Conservation (phyloP, 2,329 filamentous ascomycete genomes). For the Ramichloridium luteum region DNA sequence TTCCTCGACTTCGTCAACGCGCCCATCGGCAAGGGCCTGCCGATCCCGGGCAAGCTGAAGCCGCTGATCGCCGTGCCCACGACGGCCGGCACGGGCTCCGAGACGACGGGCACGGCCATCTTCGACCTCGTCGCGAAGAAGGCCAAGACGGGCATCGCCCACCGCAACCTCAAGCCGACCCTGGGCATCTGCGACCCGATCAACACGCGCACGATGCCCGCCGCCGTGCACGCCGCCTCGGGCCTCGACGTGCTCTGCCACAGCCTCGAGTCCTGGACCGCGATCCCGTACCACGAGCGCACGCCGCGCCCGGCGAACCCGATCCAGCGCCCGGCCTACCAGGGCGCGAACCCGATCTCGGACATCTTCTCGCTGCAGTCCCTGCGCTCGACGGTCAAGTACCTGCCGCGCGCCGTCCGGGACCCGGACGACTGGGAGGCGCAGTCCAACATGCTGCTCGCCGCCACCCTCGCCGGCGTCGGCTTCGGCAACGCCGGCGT, state of each 20-base stretch:
- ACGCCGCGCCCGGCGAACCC: slow-evolving; percentile 77
- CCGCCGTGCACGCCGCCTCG: slow-evolving; percentile 80
- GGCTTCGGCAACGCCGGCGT: slow-evolving; percentile 97
- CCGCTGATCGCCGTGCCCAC: slow-evolving; percentile 34
- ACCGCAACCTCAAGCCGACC: slow-evolving; percentile 89
- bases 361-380: slow-evolving; percentile 93
- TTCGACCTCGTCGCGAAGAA: slow-evolving; percentile 85
- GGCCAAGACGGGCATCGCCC: slow-evolving; percentile 91
- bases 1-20: slow-evolving; percentile 98
- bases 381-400: slow-evolving; percentile 73
- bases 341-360: slow-evolving; percentile 93
- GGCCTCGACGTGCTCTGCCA: slow-evolving; percentile 94
- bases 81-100: background rate
- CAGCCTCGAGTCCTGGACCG: slow-evolving; percentile 91
- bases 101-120: slow-evolving; percentile 56
- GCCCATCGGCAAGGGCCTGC: slow-evolving; percentile 71
- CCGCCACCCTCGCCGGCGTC: slow-evolving; percentile 84
- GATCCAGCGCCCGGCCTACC: slow-evolving; percentile 82
- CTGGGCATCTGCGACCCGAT: slow-evolving; percentile 76
- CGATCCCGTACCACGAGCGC: slow-evolving; percentile 84
- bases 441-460: slow-evolving; percentile 89
- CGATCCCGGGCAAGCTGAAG: slow-evolving; percentile 57
- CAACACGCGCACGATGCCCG: slow-evolving; percentile 92
- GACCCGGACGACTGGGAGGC: slow-evolving; percentile 88
- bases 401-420: slow-evolving; percentile 73